Base-by-base conservation (phyloP, 495 filamentous ascomycete genomes). In the Podospora anserina region DNA sequence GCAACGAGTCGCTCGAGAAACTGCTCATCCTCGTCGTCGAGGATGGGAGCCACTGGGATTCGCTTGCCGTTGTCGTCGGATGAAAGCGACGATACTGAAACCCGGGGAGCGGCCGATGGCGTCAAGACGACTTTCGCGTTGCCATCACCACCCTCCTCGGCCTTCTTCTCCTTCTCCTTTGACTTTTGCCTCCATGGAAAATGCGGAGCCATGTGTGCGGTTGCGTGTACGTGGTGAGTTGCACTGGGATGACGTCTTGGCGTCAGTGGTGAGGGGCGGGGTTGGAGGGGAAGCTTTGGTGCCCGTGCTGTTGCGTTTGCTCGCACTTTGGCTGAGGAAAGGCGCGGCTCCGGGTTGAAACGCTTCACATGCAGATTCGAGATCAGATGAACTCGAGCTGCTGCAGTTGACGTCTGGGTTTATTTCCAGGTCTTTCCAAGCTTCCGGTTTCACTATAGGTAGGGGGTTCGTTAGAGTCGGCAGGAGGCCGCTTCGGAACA, bases 1-100 rank as follows among this genome's bases (percentile, higher is more conserved):
- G 80, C 77, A 2, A 80, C 79, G 20, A 84, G 74, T 7, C 71
- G 77, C 71, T 81, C 78, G 56, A 84, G 75, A 67, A 83, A 84
- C 44, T 68, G 66, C 68, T 82, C 76, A 70, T 84, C 82, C 11
- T 81, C 78, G 15, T 74, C 71, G 66, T 81, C 75, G 58, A 84
- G 78, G 26, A 84, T 66, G 2, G 78, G 76, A 56, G 71, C 65
- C 11, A 32, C 61, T 28, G 26, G 28, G 18, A 59, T 1, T 15
- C 66, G 61, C 4, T 62, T 27, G 58, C 67, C 3, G 66, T 32
- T n/a, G 34, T 56, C 39, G 63, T 28, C 32, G 30, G 13, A 49
- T 49, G 39, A 49, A 3, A 49, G 39, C 2, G 39, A 49, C 39
- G 39, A 49, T 49, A 49, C 39, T 49, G 39, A 49, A 49, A 26